Conservation (phyloP, 805 yeast species). For the Zygotorulaspora sp. region DNA sequence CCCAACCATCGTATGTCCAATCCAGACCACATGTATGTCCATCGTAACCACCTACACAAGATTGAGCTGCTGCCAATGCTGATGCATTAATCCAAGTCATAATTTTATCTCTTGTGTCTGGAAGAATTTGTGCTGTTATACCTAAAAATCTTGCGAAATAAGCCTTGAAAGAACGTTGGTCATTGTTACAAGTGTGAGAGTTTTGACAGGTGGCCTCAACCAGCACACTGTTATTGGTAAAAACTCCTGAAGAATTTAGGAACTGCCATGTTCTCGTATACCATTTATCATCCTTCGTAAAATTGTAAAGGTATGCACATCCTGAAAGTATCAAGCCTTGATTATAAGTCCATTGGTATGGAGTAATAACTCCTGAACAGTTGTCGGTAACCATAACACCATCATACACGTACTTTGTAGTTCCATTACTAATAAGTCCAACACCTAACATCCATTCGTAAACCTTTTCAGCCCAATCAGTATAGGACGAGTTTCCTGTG, state of each 20-base stretch:
- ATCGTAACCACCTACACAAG: constrained; percentile 85
- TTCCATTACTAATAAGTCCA: constrained; percentile 41
- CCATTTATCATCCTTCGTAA: constrained; percentile 67
- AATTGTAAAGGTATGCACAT: constrained; percentile 72
- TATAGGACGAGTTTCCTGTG: constrained; percentile 68
- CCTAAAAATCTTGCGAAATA: constrained; percentile 73
- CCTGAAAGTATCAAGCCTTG: constrained; percentile 78
- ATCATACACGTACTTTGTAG: constrained; percentile 49
- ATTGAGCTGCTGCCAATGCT: constrained; percentile 68
- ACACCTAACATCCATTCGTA: constrained; percentile 75
- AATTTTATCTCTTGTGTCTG: constrained; percentile 39
- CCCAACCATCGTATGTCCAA: constrained; percentile 71
- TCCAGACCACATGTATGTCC: constrained; percentile 84
- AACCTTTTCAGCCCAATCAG: constrained; percentile 66
- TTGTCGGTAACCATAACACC: constrained; percentile 58
- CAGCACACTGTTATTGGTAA: constrained; percentile 57
- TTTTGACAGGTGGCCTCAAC: constrained; percentile 83
- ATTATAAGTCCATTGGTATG: constrained; percentile 80
- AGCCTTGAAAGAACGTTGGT: constrained; percentile 91
- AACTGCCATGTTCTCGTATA: constrained; percentile 51
- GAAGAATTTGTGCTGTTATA: constrained; percentile 65
- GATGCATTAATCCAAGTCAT: constrained; percentile 41
- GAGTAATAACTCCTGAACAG: constrained; percentile 52
- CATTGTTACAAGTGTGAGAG: constrained; percentile 62
- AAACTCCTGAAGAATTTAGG: constrained; percentile 50